These are phyloP conservation scores for Thermothielavioides terrestris DNA, from an alignment of 495 filamentous ascomycete species.

Conservation along the genomic window DNA sequence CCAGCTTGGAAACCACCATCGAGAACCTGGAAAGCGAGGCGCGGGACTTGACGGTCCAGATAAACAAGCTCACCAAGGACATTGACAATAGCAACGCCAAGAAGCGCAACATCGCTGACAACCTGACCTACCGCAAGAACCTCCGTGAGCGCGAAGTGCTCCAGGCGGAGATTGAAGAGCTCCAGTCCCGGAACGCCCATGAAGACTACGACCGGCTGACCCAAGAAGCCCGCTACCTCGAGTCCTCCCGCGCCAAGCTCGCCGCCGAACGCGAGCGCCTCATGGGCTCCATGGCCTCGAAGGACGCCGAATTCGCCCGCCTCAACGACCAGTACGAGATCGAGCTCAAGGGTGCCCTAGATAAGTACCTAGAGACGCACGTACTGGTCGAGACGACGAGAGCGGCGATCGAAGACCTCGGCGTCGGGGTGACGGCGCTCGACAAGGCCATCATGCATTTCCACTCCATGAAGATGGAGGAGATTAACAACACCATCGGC, in stretches of 20 bases:
- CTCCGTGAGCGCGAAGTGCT: constrained; percentile 58
- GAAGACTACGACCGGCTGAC: constrained; percentile 70
- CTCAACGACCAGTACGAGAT: constrained; percentile 69
- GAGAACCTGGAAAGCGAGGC: constrained; percentile 57
- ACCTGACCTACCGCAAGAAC: constrained; percentile 71
- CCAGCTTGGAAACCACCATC: constrained; percentile 56
- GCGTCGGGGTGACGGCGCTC: constrained; percentile 66
- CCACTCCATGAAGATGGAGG: constrained; percentile 93
- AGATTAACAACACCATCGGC: constrained; percentile 89
- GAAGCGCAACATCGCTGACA: constrained; percentile 76
- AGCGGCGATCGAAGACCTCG: constrained; percentile 83
- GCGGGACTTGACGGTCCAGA: constrained; percentile 51
- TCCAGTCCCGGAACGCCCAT: constrained; percentile 72
- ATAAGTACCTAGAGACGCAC: constrained; percentile 76
- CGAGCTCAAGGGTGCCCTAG: constrained; percentile 77
- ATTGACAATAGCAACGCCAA: constrained; percentile 68
- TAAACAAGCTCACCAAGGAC: constrained; percentile 71
- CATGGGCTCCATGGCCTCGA: constrained; percentile 65
- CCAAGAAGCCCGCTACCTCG: constrained; percentile 54
- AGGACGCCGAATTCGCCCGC: constrained; percentile 66
- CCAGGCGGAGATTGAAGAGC: constrained; percentile 58
- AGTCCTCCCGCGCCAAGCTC: constrained; percentile 52
- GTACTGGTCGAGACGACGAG: constrained; percentile 90
- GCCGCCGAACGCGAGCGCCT: constrained; percentile 43
- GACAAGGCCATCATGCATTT: constrained; percentile 97